phyloP scores from a whole-genome alignment of 805 yeast species.

The Wickerhamomyces xylosicus region DNA sequence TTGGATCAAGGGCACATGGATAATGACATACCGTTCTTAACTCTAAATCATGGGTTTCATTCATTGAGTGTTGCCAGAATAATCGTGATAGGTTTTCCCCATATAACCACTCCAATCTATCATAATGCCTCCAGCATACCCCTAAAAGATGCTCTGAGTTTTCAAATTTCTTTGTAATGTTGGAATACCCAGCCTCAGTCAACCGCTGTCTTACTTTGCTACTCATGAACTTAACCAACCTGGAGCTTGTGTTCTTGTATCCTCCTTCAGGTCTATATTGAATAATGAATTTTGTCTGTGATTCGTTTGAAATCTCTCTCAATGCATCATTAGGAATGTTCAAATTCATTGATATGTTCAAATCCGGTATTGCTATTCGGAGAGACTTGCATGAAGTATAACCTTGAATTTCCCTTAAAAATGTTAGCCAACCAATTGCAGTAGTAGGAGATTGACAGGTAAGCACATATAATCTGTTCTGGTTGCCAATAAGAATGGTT shows the following conservation, averaged over 20 bases:
- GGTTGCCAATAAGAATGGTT: conserved; percentile 42
- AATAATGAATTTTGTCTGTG: not conserved
- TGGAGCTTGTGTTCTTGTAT: conserved; percentile 16
- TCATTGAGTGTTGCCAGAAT: conserved; percentile 32
- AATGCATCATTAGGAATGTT: conserved; percentile 11
- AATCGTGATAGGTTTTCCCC: conserved; percentile 33
- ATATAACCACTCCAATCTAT: conserved; percentile 62
- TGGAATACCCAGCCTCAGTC: conserved; percentile 14
- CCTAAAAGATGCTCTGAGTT: conserved; percentile 28
- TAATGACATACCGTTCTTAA: conserved; percentile 37
- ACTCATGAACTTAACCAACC: conserved; percentile 28
- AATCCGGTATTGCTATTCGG: conserved; percentile 35
- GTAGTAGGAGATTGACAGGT: conserved; percentile 41
- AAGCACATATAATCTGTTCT: conserved; percentile 37
- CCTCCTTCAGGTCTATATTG: conserved; percentile 10
- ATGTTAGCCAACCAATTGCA: conserved; percentile 54
- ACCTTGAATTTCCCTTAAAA: conserved; percentile 40
- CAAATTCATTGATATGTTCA: conserved; percentile 17
- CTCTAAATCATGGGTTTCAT: conserved; percentile 46
- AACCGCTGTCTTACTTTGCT: conserved; percentile 27
- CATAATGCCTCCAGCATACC: conserved; percentile 57
- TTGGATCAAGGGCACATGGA: conserved; percentile 21
- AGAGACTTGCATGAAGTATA: conserved; percentile 32
- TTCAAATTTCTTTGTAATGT: conserved; percentile 19
- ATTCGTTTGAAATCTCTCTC: conserved; percentile 1